phyloP scores from a whole-genome alignment of 805 yeast genomes.

The Kodamaea laetipori region DNA sequence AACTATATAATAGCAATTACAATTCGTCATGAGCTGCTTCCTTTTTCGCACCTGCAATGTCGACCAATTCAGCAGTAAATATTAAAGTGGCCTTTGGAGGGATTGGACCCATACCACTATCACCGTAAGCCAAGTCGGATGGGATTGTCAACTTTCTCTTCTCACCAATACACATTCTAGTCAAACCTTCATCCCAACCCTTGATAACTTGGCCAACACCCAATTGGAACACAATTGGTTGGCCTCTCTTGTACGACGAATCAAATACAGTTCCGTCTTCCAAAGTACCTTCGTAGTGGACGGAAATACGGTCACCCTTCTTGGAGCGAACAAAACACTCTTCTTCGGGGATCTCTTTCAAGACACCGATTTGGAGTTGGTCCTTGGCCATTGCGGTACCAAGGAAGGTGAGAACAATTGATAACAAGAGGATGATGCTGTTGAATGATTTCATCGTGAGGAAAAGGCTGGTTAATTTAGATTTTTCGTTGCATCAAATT shows the following conservation, averaged over 20 bases:
- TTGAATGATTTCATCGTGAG: constrained; percentile 1
- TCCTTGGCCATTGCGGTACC: constrained; percentile 6
- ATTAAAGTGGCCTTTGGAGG: constrained; percentile 75
- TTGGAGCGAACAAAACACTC: constrained; percentile 60
- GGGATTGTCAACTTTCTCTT: constrained; percentile 80
- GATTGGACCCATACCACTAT: constrained; percentile 70
- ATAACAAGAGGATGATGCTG: not conserved
- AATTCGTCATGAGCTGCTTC: constrained; percentile 17
- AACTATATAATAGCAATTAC: constrained; percentile 9
- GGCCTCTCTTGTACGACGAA: constrained; percentile 62
- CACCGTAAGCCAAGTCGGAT: constrained; percentile 75
- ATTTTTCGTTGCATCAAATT: no score
- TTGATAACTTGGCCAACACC: constrained; percentile 80
- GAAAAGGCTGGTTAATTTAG: not conserved
- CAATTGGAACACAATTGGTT: constrained; percentile 69
- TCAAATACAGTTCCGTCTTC: constrained; percentile 74
- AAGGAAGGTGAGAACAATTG: constrained; percentile 1
- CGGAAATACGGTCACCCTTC: constrained; percentile 67
- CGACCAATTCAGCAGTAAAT: constrained; percentile 66
- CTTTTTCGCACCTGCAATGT: constrained; percentile 39
- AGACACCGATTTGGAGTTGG: constrained; percentile 12
- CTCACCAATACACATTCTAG: constrained; percentile 83
- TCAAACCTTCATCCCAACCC: constrained; percentile 90
- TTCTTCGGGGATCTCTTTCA: constrained; percentile 48
- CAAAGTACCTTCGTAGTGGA: constrained; percentile 78